Conservation (phyloP, 331 rosid species). For the Stylosanthes scabra region DNA sequence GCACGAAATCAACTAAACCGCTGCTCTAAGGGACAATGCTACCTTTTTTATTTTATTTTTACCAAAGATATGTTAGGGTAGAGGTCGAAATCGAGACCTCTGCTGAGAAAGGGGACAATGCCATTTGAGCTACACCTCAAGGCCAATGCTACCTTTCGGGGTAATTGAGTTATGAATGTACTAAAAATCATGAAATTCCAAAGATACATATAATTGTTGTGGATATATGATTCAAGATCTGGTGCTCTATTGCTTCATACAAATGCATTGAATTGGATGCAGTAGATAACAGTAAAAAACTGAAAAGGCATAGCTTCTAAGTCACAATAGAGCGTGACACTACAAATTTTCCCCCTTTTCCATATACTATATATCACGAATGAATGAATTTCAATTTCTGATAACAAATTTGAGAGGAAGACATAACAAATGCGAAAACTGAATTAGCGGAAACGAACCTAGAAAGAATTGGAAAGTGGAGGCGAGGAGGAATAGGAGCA, state of each 20-base stretch:
- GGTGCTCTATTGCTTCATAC: slow-evolving; percentile 12
- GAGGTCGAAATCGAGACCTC: too few relatives aligned
- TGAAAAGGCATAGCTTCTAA: neutral
- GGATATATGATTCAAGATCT: neutral
- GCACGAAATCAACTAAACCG: too few relatives aligned
- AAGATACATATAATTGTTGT: neutral
- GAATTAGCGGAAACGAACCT: slow-evolving; percentile 51
- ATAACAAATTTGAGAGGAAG: neutral
- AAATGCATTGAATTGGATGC: neutral
- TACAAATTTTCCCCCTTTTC: too few relatives aligned
- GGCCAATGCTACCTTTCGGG: too few relatives aligned
- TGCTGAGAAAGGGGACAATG: too few relatives aligned
- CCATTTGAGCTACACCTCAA: too few relatives aligned
- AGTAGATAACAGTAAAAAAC: slow-evolving; percentile 3
- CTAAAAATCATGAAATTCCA: neutral
- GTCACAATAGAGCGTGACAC: neutral
- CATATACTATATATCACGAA: too few relatives aligned
- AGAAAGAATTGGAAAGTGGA: slow-evolving; percentile 53
- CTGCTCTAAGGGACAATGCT: too few relatives aligned
- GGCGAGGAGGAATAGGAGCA: slow-evolving; percentile 33
- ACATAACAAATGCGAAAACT: slow-evolving; percentile 7
- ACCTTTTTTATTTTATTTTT: too few relatives aligned
- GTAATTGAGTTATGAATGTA: too few relatives aligned
- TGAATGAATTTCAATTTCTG: neutral
- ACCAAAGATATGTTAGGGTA: too few relatives aligned